Evolutionary conservation across 2,329 filamentous ascomycete species (phyloP), one percentile per base, ranked within the genome.

Genomic region (Epichloe sibirici): DNA sequence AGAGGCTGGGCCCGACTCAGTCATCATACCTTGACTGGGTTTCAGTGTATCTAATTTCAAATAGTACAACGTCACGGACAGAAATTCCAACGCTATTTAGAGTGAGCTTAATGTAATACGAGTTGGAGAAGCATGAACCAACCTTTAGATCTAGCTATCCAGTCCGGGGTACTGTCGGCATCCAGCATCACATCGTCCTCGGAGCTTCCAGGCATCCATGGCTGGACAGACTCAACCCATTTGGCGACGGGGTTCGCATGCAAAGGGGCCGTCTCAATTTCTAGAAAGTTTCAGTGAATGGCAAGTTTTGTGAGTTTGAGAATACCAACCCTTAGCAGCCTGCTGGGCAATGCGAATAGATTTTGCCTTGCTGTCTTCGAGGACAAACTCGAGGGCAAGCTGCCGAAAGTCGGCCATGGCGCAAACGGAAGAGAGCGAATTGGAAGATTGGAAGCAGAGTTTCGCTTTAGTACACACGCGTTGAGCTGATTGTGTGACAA

Each of bases 181-280:
- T 73, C 71, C 17, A 52, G 45, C 53, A 59, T 58, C n/a, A 67
- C 66, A 9, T 65, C 65, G 39, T 69, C 69, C 47, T 65, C 65
- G 39, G 69, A 65, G 51, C 63, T 67, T 7, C 66, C 68, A 15
- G 72, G 72, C 68, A 79, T 76, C 77, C 77, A 79, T 51, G 70
- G 71, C 57, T 76, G 72, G 52, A 79, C 74, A 38, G 76, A 75
- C 45, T 76, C 72, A 31, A 78, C 76, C 76, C 76, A 79, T 60
- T 75, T 73, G 15, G 74, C 74, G 44, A 79, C 69, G 3, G 73
- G 69, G 47, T 73, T 69, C 47, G 73, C 70, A 57, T 64, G 71
- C 42, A 71, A 65, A 0, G 70, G 57, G 7, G 72, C 67, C 51
- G 62, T 64, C 61, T 76, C 66, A 23, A 79, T 75, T 55, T 71